phyloP scores from a whole-genome alignment of 1,284 basidiomycete genomes.

The Ceratobasidium sp. region DNA sequence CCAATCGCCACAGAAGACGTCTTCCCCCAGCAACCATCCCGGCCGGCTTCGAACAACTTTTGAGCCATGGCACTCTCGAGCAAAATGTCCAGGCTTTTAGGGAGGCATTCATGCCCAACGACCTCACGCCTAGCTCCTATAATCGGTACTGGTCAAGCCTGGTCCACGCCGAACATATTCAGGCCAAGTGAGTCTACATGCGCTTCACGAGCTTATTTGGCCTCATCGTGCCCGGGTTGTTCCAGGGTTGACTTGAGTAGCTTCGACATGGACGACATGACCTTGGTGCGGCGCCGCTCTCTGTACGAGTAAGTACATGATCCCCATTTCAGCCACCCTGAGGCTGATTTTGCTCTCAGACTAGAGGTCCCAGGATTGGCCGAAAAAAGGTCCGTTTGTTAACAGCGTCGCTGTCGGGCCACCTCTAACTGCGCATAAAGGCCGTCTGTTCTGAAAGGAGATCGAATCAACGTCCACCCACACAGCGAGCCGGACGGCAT shows the following conservation, averaged over 20 bases:
- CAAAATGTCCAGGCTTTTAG: slow-evolving; percentile 51
- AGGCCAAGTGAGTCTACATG: slow-evolving; percentile 39
- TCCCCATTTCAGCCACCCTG: too few species aligned
- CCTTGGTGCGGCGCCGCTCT: slow-evolving; percentile 51
- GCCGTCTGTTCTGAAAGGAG: slow-evolving; percentile 64
- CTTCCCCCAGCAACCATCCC: slow-evolving; percentile 54
- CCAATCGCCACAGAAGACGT: slow-evolving; percentile 54
- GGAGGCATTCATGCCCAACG: slow-evolving; percentile 57
- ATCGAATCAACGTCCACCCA: slow-evolving; percentile 63
- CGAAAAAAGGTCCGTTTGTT: slow-evolving; percentile 61
- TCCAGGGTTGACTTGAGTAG: slow-evolving; percentile 61
- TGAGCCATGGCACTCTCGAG: slow-evolving; percentile 52
- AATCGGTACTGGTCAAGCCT: slow-evolving; percentile 57
- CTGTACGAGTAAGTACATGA: slow-evolving; percentile 33
- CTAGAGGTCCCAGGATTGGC: slow-evolving; percentile 68
- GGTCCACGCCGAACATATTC: slow-evolving; percentile 43
- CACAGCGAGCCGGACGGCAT: slow-evolving; percentile 49
- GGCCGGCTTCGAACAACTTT: slow-evolving; percentile 43
- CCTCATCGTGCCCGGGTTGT: background rate
- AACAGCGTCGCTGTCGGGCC: slow-evolving; percentile 50
- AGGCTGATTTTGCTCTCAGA: slow-evolving; percentile 55
- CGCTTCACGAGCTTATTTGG: background rate
- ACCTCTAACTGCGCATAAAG: slow-evolving; percentile 29
- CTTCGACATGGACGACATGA: slow-evolving; percentile 63
- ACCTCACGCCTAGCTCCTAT: slow-evolving; percentile 59